Percentiles rank a stretch among this genome's conserved stretches.
Conservation (phyloP, 2,329 filamentous ascomycete genomes). For the Diaporthe sp. region DNA sequence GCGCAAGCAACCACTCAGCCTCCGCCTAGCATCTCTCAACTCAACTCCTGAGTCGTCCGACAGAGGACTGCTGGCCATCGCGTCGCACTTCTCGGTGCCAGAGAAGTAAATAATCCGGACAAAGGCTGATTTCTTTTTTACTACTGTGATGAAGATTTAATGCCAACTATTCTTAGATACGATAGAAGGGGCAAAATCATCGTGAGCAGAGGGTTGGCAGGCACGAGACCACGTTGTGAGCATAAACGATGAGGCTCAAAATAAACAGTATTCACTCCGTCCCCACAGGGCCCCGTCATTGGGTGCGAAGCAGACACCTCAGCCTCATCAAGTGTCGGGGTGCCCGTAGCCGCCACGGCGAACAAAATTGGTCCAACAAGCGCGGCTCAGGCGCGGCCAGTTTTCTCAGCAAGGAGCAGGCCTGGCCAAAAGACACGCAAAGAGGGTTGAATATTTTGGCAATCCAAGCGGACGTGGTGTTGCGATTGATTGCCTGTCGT, state of each 20-base stretch:
- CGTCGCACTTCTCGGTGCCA: background rate
- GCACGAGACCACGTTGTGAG: background rate
- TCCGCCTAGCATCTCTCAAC: background rate
- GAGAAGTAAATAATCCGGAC: background rate
- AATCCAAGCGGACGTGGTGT: conserved; percentile 8
- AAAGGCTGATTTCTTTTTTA: background rate
- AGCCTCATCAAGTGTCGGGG: conserved; percentile 36
- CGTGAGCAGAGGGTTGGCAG: background rate
- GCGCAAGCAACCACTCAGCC: conserved; percentile 4
- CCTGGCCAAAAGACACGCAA: background rate
- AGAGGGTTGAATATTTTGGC: background rate
- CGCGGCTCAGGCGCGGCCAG: conserved; percentile 17
- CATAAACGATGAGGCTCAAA: conserved; percentile 24
- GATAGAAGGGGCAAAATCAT: background rate
- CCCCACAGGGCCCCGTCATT: conserved; percentile 26
- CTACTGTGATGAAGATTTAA: background rate
- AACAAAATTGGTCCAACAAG: conserved; percentile 26
- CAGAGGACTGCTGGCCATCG: conserved; percentile 1
- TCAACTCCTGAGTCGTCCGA: conserved; percentile 17
- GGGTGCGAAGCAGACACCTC: conserved; percentile 20
- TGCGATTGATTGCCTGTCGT: conserved; percentile 14
- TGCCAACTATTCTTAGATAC: conserved; percentile 37
- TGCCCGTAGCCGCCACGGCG: conserved; percentile 26
- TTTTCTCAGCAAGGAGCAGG: conserved; percentile 30
- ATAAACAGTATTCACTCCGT: conserved; percentile 3